These are phyloP conservation scores for Rhynchospora breviuscula DNA, from an alignment of 176 grass and related monocot species.

Conservation along the genomic window DNA sequence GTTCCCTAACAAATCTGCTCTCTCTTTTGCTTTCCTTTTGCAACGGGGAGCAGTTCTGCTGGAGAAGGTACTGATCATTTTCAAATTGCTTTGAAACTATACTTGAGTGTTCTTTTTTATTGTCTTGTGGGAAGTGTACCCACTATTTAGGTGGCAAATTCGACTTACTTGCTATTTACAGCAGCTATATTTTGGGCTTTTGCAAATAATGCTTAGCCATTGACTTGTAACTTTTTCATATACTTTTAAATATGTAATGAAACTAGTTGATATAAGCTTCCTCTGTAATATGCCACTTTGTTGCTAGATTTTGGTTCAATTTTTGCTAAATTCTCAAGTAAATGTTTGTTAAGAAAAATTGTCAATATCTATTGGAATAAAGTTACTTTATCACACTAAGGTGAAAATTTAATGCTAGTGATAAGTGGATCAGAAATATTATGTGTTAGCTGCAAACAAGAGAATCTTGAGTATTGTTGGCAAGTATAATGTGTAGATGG, in stretches of 20 bases:
- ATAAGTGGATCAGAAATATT: not conserved
- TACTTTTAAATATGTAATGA: not conserved
- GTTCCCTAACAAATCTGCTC: constrained; percentile 26
- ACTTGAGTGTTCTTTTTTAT: not conserved
- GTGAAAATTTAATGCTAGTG: not conserved
- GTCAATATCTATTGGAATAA: not conserved
- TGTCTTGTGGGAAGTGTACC: not conserved
- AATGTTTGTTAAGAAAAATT: not conserved
- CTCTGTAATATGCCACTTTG: not conserved
- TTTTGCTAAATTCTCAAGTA: not conserved
- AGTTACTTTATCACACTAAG: not conserved
- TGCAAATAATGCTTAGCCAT: not conserved
- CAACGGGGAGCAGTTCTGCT: constrained; percentile 61
- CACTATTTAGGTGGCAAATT: not conserved
- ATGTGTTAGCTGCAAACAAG: not conserved
- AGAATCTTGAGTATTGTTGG: not conserved
- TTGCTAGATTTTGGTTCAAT: not conserved
- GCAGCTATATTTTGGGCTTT: not conserved
- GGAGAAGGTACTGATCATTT: constrained; percentile 62
- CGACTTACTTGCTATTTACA: not conserved
- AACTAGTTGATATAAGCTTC: not conserved
- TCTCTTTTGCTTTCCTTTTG: constrained; percentile 34
- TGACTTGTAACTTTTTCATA: not conserved
- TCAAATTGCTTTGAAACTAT: not conserved
- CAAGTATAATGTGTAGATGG: not conserved